A percentile compares a stretch with the other conserved stretches of the same genome.
phyloP scores from a whole-genome alignment of 2,329 filamentous ascomycete genomes.

The Bipolaris victoriae region DNA sequence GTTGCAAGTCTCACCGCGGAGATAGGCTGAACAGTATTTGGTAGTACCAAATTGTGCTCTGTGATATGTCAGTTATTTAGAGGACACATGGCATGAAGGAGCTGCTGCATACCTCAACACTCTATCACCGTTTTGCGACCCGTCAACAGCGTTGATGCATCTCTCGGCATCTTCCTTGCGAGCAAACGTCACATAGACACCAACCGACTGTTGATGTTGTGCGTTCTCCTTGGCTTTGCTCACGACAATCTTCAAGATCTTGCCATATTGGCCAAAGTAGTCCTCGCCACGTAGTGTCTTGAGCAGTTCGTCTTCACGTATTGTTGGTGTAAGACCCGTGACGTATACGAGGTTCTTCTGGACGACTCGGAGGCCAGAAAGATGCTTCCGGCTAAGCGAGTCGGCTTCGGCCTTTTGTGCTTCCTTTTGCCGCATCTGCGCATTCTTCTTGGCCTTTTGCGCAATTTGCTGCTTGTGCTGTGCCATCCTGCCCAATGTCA shows the following conservation, averaged over 20 bases:
- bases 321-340: conserved; percentile 88
- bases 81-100: not conserved
- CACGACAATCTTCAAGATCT: conserved; percentile 98
- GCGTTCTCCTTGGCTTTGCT: conserved; percentile 86
- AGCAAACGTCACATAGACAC: conserved; percentile 98
- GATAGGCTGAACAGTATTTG: conserved; percentile 97
- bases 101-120: conserved; percentile 68
- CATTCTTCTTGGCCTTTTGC: conserved; percentile 91
- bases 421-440: conserved; percentile 89
- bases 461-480: conserved; percentile 76
- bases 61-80: conserved; percentile 25
- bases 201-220: conserved; percentile 79
- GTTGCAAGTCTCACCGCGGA: conserved; percentile 91
- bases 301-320: conserved; percentile 88
- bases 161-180: conserved; percentile 85
- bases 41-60: conserved; percentile 84
- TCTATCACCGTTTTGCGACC: conserved; percentile 87
- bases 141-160: conserved; percentile 92
- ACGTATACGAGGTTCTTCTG: conserved; percentile 99
- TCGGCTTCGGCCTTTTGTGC: conserved; percentile 96
- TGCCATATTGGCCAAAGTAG: conserved; percentile 98
- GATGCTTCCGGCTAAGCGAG: conserved; percentile 91
- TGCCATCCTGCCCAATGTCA: conserved; percentile 62
- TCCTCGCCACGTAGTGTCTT: conserved; percentile 88
- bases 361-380: conserved; percentile 92